Conservation (phyloP, 805 yeast genomes). For the Starmerella apicola region DNA sequence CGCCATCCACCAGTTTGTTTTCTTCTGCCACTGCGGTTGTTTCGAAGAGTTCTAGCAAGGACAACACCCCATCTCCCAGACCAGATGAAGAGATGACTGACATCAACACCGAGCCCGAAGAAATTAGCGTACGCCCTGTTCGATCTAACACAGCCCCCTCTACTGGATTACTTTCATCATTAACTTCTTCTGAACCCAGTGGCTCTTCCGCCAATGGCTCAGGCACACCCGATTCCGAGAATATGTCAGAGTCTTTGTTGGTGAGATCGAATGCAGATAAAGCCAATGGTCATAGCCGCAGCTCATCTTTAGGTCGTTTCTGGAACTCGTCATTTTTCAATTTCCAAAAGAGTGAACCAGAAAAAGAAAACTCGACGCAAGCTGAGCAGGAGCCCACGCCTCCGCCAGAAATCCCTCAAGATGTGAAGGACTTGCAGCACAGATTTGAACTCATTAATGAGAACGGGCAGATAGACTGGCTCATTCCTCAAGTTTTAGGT, state of each 20-base stretch:
- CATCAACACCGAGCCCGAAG: not conserved
- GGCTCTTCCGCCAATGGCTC: not conserved
- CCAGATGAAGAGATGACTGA: not conserved
- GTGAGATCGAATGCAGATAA: no score
- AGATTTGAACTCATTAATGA: constrained; percentile 39
- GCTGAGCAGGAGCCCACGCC: not conserved
- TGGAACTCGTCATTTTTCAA: constrained; percentile 2
- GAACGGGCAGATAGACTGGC: constrained; percentile 75
- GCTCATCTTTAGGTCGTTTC: constrained; percentile 1
- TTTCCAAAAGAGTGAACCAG: not conserved
- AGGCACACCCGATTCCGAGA: no score
- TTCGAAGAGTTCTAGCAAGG: not conserved
- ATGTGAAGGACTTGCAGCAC: constrained; percentile 13
- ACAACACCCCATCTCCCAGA: not conserved
- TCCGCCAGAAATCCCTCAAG: constrained; percentile 3
- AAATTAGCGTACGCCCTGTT: no score
- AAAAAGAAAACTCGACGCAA: not conserved
- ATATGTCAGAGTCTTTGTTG: no score
- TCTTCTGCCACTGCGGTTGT: not conserved
- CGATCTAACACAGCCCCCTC: no score
- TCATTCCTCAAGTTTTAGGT: constrained; percentile 42
- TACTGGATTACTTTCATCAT: not conserved
- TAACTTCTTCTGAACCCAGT: not conserved
- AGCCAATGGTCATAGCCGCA: no score
- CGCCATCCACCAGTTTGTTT: not conserved